These are phyloP conservation scores for Acacia melanoxylon DNA, from an alignment of 306 rosid species.

Conservation along the genomic window DNA sequence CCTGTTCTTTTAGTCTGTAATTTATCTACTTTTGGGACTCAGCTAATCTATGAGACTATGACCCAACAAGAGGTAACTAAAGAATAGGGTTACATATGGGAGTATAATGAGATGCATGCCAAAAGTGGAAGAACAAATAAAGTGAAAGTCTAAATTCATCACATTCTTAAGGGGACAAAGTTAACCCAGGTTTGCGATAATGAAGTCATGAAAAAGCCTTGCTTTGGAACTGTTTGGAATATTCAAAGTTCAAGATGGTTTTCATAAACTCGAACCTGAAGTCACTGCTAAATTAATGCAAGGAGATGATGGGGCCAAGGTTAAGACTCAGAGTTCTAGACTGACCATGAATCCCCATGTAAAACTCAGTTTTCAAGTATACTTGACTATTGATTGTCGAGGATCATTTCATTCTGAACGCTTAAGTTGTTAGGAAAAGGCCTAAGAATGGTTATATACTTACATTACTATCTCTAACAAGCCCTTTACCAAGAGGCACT, in stretches of 20 bases:
- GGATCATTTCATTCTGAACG: not conserved
- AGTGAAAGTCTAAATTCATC: conserved; percentile 7
- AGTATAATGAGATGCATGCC: conserved; percentile 4
- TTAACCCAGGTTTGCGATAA: not conserved
- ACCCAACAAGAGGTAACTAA: not conserved
- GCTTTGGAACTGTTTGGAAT: not conserved
- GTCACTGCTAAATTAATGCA: conserved; percentile 8
- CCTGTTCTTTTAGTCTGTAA: not conserved
- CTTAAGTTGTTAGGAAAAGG: not conserved
- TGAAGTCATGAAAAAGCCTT: not conserved
- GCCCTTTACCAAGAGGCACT: not conserved
- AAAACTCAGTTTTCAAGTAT: not conserved
- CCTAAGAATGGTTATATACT: conserved; percentile 1
- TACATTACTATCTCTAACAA: not conserved
- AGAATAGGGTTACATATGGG: conserved; percentile 10
- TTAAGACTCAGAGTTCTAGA: not conserved
- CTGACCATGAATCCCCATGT: not conserved
- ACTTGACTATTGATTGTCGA: not conserved
- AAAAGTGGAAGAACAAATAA: not conserved
- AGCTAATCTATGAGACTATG: not conserved
- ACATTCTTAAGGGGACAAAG: not conserved
- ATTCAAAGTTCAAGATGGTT: conserved; percentile 5
- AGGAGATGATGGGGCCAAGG: conserved; percentile 3
- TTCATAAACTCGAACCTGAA: not conserved
- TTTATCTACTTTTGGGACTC: conserved; percentile 8